These are phyloP conservation scores for Lodderomyces beijingensis DNA, from an alignment of 1,139 yeast genomes.

Conservation along the genomic window DNA sequence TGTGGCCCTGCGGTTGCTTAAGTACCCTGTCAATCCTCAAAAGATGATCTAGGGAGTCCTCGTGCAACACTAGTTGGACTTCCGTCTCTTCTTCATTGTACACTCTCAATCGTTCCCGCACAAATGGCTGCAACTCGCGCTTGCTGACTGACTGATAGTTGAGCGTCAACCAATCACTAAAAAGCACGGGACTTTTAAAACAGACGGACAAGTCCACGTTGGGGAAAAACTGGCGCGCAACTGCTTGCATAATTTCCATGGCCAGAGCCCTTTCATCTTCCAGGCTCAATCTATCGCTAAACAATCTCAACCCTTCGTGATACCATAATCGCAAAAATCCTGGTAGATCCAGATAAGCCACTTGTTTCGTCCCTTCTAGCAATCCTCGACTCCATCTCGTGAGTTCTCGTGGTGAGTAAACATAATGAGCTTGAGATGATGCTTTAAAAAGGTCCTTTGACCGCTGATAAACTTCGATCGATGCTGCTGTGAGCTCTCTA, in stretches of 20 bases:
- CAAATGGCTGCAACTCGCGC: conserved; percentile 48
- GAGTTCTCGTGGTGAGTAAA: conserved; percentile 86
- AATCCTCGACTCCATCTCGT: conserved; percentile 88
- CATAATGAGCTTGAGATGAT: conserved; percentile 45
- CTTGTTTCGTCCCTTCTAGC: conserved; percentile 47
- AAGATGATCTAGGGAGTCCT: conserved; percentile 70
- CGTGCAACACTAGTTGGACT: conserved; percentile 57
- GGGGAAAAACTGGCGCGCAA: conserved; percentile 44
- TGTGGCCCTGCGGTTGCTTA: conserved; percentile 84
- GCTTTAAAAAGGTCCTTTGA: conserved; percentile 26
- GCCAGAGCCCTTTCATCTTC: conserved; percentile 53
- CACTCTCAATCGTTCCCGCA: conserved; percentile 60
- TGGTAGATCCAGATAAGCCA: conserved; percentile 31
- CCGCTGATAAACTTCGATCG: conserved; percentile 57
- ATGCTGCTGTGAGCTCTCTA: conserved; percentile 53
- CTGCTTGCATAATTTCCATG: conserved; percentile 33
- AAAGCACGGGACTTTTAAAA: conserved; percentile 51
- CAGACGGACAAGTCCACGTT: conserved; percentile 34
- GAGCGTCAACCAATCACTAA: conserved; percentile 70
- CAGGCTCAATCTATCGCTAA: conserved; percentile 63
- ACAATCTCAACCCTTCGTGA: conserved; percentile 76
- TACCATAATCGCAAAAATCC: conserved; percentile 67
- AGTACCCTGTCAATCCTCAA: conserved; percentile 79
- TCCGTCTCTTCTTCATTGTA: conserved; percentile 78
- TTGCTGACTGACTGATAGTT: conserved; percentile 56